Evolutionary conservation across 352 stramenopile species (phyloP), one percentile per base, ranked within the genome.

Genomic region (Hyaloperonospora brassicae): DNA sequence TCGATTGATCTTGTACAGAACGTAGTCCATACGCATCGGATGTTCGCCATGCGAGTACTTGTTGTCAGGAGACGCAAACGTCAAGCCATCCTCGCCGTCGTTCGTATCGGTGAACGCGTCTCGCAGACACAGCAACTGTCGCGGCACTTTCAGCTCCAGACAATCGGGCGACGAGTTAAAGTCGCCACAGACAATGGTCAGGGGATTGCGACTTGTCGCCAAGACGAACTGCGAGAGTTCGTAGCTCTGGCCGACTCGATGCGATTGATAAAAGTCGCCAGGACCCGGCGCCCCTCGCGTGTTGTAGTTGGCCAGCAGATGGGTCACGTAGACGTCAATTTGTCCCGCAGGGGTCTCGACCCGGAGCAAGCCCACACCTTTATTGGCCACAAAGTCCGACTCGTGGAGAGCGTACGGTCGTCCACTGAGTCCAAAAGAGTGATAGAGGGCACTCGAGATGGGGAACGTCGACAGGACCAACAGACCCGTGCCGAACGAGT

Each of bases 1-100:
- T 41, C 57, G 58, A 21, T 54, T 24, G 22, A 75, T 62, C 61
- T 86, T 84, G 72, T 89, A 91, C 47, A 91, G 66, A 21, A 91
- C 64, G 49, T 91, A 91, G 53, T 91, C 81, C 81, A 91, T 91
- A 21, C 81, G 75, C 81, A 91, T 91, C 1, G 81, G 81, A 58
- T 88, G 73, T 10, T 91, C 81, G 1, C 81, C 78, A 52, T 86
- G 70, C 45, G 78, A 89, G 55, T 79, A 91, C 52, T 86, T 84
- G 68, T 91, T 91, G 55, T 91, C 81, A 14, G 73, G 73, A 1
- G 78, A 82, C 3, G 76, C 81, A 46, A 91, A 91, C 40, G 81
- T 89, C 43, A 84, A 53, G 5, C 81, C 81, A 42, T 84, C 65
- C 50, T 75, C 61, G 17, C 59, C 73, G 49, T 60, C 72, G 50